phyloP scores from a whole-genome alignment of 768 basidiomycete genomes.

The Boletus coccyginus region DNA sequence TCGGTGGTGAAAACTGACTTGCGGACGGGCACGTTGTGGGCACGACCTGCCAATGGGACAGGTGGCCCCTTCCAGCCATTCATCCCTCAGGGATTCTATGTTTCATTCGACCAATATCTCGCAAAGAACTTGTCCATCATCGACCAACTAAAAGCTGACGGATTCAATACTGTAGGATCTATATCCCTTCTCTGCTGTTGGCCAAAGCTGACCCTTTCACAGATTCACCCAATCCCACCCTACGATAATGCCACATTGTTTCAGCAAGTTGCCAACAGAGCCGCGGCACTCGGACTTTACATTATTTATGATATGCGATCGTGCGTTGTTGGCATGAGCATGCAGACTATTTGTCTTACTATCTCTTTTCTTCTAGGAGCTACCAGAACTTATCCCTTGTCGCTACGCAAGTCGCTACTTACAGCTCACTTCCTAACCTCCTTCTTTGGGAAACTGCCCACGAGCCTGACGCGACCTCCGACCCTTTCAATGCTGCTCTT shows the following conservation, averaged over 20 bases:
- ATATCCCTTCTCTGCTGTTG: neutral
- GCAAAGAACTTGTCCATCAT: constrained; percentile 50
- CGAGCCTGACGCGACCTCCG: constrained; percentile 67
- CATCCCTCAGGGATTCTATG: constrained; percentile 75
- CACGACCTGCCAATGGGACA: constrained; percentile 29
- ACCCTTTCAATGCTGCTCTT: constrained; percentile 58
- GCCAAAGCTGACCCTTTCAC: constrained; percentile 27
- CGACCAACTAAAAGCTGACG: constrained; percentile 57
- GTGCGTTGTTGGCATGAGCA: constrained; percentile 25
- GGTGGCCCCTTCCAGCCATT: constrained; percentile 35
- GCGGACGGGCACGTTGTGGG: constrained; percentile 43
- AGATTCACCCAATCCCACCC: constrained; percentile 71
- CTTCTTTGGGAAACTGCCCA: constrained; percentile 72
- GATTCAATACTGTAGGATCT: constrained; percentile 30
- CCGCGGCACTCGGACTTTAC: constrained; percentile 39
- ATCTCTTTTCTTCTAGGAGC: constrained; percentile 28
- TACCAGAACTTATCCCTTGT: constrained; percentile 65
- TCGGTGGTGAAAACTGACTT: constrained; percentile 49
- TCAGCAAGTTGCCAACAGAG: constrained; percentile 16
- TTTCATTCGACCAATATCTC: constrained; percentile 54
- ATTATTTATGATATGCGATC: constrained; percentile 80
- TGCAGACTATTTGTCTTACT: neutral
- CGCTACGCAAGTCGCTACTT: constrained; percentile 57
- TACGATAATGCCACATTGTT: constrained; percentile 52
- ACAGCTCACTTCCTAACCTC: constrained; percentile 66